Conservation (phyloP, 805 yeast genomes). For the Lipomyces lipofer region DNA sequence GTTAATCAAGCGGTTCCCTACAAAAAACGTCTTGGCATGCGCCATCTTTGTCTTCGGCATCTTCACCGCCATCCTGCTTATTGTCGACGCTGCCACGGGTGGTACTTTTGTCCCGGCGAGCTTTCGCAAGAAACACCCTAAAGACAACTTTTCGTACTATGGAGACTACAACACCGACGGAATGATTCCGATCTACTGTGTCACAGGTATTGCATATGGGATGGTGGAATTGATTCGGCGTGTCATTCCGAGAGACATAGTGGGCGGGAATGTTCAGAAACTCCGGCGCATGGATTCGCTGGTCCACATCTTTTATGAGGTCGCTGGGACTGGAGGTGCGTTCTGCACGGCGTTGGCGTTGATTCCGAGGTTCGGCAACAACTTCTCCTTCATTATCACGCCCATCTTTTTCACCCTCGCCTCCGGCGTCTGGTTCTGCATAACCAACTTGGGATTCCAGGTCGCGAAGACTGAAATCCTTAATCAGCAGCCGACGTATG, state of each 20-base stretch:
- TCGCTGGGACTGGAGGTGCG: not conserved
- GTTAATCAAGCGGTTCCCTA: not conserved
- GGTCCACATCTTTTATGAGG: too few relatives aligned
- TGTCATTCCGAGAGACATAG: not conserved
- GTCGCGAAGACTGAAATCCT: not conserved
- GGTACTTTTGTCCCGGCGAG: not conserved
- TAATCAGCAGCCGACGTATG: not conserved
- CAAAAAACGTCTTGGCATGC: not conserved
- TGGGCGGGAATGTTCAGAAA: not conserved
- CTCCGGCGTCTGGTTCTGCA: not conserved
- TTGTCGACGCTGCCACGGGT: not conserved
- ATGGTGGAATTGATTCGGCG: not conserved
- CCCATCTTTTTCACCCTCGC: not conserved
- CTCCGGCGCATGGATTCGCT: too few relatives aligned
- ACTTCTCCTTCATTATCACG: not conserved
- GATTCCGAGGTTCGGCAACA: not conserved
- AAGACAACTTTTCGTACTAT: not conserved
- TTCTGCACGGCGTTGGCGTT: not conserved
- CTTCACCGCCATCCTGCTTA: not conserved
- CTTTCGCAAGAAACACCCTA: not conserved
- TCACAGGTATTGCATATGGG: not conserved
- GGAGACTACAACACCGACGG: not conserved
- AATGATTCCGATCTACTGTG: not conserved
- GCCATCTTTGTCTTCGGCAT: not conserved
- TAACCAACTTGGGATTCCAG: not conserved